Evolutionary conservation across 83 land plant species (phyloP).

Genomic region (Thuja plicata): DNA sequence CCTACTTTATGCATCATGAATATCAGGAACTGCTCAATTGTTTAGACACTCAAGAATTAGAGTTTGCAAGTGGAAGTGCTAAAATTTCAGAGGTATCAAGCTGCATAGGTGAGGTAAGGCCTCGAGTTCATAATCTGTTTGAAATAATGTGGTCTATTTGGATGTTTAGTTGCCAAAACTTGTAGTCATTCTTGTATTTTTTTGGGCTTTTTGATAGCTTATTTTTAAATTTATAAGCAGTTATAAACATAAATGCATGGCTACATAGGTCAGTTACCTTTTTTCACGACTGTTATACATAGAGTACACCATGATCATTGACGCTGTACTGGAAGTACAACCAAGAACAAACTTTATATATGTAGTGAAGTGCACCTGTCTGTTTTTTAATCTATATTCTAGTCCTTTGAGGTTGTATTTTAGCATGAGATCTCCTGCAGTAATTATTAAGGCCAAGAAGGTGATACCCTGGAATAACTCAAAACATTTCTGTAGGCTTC

Average conservation of each 20-base stretch:
- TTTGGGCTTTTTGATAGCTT: neutral
- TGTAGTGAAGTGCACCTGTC: neutral
- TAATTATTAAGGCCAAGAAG: neutral
- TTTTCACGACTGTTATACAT: neutral
- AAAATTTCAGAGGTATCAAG: constrained; percentile 47
- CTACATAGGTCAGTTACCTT: neutral
- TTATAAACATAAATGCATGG: neutral
- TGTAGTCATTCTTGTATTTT: neutral
- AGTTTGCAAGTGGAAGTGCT: constrained; percentile 57
- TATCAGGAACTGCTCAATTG: constrained; percentile 55
- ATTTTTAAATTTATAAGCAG: neutral
- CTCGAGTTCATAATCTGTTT: neutral
- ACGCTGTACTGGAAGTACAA: neutral
- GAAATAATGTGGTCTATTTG: neutral
- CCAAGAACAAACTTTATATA: neutral
- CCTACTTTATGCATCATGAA: neutral
- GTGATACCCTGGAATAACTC: neutral
- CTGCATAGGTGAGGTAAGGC: constrained; percentile 70
- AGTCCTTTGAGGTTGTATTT: neutral
- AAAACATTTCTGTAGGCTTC: constrained; percentile 42
- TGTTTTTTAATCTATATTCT: neutral
- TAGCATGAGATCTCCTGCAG: neutral
- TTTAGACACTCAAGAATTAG: constrained; percentile 27
- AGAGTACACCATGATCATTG: neutral
- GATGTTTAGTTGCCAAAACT: neutral